Base-by-base conservation (phyloP, 441 rosid genomes). In the Erodium trifolium region DNA sequence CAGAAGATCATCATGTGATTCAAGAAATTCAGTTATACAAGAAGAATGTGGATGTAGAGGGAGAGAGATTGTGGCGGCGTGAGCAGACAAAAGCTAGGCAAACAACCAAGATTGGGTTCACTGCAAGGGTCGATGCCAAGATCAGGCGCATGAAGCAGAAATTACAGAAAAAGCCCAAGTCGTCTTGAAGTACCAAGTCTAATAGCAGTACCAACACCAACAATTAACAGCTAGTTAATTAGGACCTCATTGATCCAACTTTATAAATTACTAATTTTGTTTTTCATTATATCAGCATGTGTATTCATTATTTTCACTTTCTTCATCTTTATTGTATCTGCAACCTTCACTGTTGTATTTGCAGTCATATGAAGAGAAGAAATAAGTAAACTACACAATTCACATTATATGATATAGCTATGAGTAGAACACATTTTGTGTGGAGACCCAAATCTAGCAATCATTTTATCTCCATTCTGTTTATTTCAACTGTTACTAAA, bases 1-100 rank as follows among this genome's bases (percentile, higher is more conserved):
- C 99, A 1, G 57, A 90, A 95, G 99, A 95, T 76, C 99, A 95
- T 80, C 99, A 95, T 71, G 82, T 95, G 77, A 92, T 95, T 75
- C 99, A 92, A 84, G 99, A 95, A 83, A 95, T 95, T 80, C 91
- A 89, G 76, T 86, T 86, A 80, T 91, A 86, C 76, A 86, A 67
- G 79, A 92, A 87, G 34, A 11, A 11, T 23, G 34, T 60, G 59
- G 99, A 95, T 18, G 85, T 86, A 0, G 83, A 89, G 79, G 99
- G 93, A 77, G 84, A 81, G 75, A 79, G 71, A 68, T 87, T 95
- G 97, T 95, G 98, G 99, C 82, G 84, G 35, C 69, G 92, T 77
- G 99, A 95, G 78, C 75, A 91, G 59, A 82, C 91, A 0, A 95
- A 92, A 81, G 97, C 99, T 0, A 78, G 95, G 75, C 92, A 95